phyloP scores from a whole-genome alignment of 768 basidiomycete genomes.

The Lentinula edodes region DNA sequence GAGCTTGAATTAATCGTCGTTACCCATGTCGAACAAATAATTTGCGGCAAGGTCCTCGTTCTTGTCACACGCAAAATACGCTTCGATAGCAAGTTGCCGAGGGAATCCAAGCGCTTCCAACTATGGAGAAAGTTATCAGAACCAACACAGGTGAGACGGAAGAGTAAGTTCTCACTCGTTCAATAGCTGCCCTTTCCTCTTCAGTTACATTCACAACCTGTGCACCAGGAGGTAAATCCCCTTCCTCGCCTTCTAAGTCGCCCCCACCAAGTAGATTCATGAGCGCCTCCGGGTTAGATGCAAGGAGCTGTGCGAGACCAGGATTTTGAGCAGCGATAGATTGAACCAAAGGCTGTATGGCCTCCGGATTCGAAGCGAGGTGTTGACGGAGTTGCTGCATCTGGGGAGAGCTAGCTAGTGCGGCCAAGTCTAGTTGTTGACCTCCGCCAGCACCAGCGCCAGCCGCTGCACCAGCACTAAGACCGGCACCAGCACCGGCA shows the following conservation, averaged over 20 bases:
- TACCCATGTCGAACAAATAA: conserved; percentile 75
- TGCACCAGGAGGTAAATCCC: conserved; percentile 40
- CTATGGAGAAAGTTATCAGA: conserved; percentile 32
- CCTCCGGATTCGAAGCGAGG: conserved; percentile 68
- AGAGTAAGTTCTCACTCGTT: conserved; percentile 55
- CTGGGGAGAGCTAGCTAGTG: conserved; percentile 57
- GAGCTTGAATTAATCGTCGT: conserved; percentile 36
- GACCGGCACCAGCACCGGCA: conserved; percentile 20
- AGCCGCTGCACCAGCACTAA: conserved; percentile 21
- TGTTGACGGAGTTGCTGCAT: conserved; percentile 70
- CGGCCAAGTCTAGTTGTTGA: conserved; percentile 36
- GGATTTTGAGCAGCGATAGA: conserved; percentile 77
- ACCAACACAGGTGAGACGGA: neutral
- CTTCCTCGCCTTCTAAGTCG: conserved; percentile 34
- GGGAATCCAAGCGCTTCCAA: conserved; percentile 85
- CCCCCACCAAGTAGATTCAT: conserved; percentile 51
- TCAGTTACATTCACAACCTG: conserved; percentile 73
- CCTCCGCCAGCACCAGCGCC: conserved; percentile 28
- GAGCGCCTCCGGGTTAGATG: conserved; percentile 67
- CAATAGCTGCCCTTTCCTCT: conserved; percentile 86
- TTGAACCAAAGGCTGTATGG: conserved; percentile 78
- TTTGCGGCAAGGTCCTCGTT: conserved; percentile 97
- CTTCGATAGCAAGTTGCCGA: conserved; percentile 75
- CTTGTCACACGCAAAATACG: conserved; percentile 93
- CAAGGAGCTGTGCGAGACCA: conserved; percentile 60